Base-by-base conservation (phyloP, 345 rosid species). In the Laguncularia racemosa region DNA sequence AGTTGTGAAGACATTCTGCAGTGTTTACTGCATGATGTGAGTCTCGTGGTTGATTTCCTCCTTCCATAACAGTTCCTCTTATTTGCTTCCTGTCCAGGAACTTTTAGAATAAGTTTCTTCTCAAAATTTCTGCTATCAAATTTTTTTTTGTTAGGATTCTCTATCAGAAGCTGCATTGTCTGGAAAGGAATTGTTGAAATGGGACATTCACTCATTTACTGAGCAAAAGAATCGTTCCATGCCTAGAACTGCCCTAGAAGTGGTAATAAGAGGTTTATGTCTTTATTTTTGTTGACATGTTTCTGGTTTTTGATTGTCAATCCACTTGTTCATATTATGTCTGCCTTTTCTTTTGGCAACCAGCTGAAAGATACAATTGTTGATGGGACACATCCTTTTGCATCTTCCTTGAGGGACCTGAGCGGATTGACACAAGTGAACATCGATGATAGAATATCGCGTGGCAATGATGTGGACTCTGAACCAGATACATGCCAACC, bases 331-430 rank as follows among this genome's bases (percentile, higher is more conserved):
- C 55, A 56, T 51, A 61, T 63, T 40, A 53, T 40, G 19, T 50
- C 51, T 45, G 14, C 18, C 19, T 57, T 43, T 40, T 46, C 56
- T n/a, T 52, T 52, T 48, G 52, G 55, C 50, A 59, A 63, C 53
- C 79, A 86, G 93, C 64, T 86, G 58, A 79, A 74, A 70, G 78
- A 67, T 76, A 45, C 71, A 23, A 68, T 73, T 26, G 59, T 56
- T 46, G 55, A 62, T 20, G 79, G 79, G 46, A 20, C 56, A 4
- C 46, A 59, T 64, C 66, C 71, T 6, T 16, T 46, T 62, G 66
- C 73, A 63, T 63, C 72, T 59, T 73, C 66, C 23, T 67, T 78
- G 62, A 73, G 50, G 61, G 65, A 51, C 55, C 50, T 44, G 48
- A 67, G 81, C 62, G 78, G 79, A 57, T 58, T 78, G 74, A 40